Percentiles rank a stretch among this genome's conserved stretches.
These are phyloP conservation scores for Madurella fahalii DNA, from an alignment of 2,329 filamentous ascomycete species.

Conservation along the genomic window DNA sequence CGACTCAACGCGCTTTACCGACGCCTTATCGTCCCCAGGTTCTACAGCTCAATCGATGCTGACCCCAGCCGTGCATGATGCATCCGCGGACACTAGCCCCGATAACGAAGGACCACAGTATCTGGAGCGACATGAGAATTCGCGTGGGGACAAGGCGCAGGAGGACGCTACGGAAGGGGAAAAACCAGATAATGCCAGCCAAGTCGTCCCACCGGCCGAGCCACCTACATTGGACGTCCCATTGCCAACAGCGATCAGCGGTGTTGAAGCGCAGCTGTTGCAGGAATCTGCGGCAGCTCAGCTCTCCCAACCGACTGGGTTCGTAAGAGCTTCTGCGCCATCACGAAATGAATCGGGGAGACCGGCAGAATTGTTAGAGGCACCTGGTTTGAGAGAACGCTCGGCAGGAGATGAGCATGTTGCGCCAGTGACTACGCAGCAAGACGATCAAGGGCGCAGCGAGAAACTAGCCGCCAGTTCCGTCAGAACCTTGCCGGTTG, in stretches of 20 bases:
- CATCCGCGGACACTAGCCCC: slow-evolving; percentile 70
- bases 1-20: slow-evolving; percentile 37
- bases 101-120: slow-evolving; percentile 62
- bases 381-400: too few relatives aligned
- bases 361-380: not conserved
- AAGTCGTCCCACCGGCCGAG: not conserved
- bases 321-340: not conserved
- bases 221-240: slow-evolving; percentile 16
- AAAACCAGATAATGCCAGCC: slow-evolving; percentile 13
- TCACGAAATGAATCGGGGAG: not conserved
- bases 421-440: not conserved
- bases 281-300: slow-evolving; percentile 38
- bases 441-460: not conserved
- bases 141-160: slow-evolving; percentile 36
- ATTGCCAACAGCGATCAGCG: slow-evolving; percentile 25
- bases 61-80: slow-evolving; percentile 64
- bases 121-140: slow-evolving; percentile 45
- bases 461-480: not conserved
- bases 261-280: slow-evolving; percentile 43
- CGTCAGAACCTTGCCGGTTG: too few relatives aligned
- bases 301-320: slow-evolving; percentile 3
- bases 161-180: slow-evolving; percentile 20
- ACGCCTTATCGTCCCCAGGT: slow-evolving; percentile 50
- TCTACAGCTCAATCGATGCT: slow-evolving; percentile 72
- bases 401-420: not conserved